These are phyloP conservation scores for Rubus idaeus DNA, from an alignment of 306 rosid species.

Conservation along the genomic window DNA sequence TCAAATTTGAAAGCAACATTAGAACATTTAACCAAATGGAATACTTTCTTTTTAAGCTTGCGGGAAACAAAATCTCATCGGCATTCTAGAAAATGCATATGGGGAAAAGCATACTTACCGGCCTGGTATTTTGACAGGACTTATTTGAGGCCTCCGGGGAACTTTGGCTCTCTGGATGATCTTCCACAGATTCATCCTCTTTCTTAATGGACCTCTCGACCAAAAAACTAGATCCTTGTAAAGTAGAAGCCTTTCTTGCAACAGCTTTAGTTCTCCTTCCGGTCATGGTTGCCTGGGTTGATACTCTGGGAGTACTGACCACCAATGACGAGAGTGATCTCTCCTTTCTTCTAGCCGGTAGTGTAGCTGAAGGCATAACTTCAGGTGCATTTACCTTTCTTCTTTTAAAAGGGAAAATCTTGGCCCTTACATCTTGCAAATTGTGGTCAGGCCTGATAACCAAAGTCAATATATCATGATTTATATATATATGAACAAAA, in stretches of 20 bases:
- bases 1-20: constrained; percentile 23
- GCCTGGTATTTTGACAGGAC: constrained; percentile 46
- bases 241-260: constrained; percentile 64
- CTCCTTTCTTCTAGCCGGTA: constrained; percentile 87
- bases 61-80: constrained; percentile 4
- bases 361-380: constrained; percentile 43
- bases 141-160: constrained; percentile 64
- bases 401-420: constrained; percentile 72
- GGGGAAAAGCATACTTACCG: constrained; percentile 40
- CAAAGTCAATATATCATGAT: constrained; percentile 23
- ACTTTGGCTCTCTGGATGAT: constrained; percentile 59
- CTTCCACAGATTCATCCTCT: constrained; percentile 61
- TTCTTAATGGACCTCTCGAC: constrained; percentile 50
- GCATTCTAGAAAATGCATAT: constrained; percentile 2
- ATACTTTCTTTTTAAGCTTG: constrained; percentile 5
- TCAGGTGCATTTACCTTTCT: constrained; percentile 66
- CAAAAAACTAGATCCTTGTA: constrained; percentile 59
- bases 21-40: constrained; percentile 17
- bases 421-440: constrained; percentile 83
- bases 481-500: constrained; percentile 9
- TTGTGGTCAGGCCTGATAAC: constrained; percentile 87
- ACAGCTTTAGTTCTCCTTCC: constrained; percentile 82
- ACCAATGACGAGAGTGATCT: constrained; percentile 94
- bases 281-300: constrained; percentile 60
- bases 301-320: constrained; percentile 85